These are phyloP conservation scores for Limnomonas spitsbergensis DNA, from an alignment of 139 green algal genomes.

Conservation along the genomic window DNA sequence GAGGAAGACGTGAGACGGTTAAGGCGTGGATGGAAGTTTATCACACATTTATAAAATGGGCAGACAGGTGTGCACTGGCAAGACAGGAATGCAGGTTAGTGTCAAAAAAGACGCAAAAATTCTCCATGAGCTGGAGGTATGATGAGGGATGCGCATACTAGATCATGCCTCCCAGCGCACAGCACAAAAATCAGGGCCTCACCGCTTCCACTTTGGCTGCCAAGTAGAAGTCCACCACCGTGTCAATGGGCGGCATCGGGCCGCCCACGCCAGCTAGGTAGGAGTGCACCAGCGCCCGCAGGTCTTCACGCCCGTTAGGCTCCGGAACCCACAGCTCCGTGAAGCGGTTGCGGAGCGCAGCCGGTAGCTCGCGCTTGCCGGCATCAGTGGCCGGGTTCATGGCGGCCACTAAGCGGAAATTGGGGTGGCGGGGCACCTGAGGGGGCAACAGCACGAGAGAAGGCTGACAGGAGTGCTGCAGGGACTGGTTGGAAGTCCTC, in stretches of 20 bases:
- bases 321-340: constrained; percentile 93
- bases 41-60: too few relatives aligned
- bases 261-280: constrained; percentile 65
- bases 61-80: too few relatives aligned
- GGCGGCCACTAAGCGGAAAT: constrained; percentile 90
- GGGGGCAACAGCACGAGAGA: neutral
- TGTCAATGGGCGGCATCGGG: constrained; percentile 58
- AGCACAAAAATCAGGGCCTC: too few relatives aligned
- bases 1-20: too few relatives aligned
- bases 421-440: constrained; percentile 73
- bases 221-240: constrained; percentile 92
- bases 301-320: constrained; percentile 71
- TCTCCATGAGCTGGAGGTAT: too few relatives aligned
- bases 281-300: constrained; percentile 68
- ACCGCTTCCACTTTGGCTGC: constrained; percentile 73
- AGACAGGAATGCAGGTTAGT: too few relatives aligned
- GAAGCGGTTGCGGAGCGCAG: constrained; percentile 83
- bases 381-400: constrained; percentile 99
- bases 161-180: too few relatives aligned
- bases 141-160: too few relatives aligned
- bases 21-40: too few relatives aligned
- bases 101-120: too few relatives aligned
- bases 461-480: too few relatives aligned
- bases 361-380: constrained; percentile 92
- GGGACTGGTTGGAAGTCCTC: too few relatives aligned